Conservation (phyloP, 345 rosid species). For the Trapa bicornis region DNA sequence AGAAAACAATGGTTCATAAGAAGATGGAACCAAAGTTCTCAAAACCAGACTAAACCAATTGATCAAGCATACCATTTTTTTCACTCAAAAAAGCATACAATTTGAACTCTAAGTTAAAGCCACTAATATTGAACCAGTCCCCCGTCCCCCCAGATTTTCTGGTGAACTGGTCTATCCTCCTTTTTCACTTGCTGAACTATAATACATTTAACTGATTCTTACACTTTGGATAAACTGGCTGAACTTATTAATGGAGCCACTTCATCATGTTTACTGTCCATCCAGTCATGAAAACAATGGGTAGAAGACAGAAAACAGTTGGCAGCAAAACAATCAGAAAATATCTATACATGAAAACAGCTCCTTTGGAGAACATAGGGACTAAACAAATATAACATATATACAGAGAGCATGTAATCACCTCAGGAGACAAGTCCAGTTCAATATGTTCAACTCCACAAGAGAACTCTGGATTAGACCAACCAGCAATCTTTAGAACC, state of each 20-base stretch:
- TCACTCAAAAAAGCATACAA: neutral
- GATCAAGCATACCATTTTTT: neutral
- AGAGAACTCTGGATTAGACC: conserved; percentile 46
- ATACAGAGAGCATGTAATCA: neutral
- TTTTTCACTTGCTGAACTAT: too few relatives aligned
- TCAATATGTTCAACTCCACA: conserved; percentile 51
- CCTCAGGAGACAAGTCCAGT: conserved; percentile 75
- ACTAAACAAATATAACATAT: neutral
- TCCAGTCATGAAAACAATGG: neutral
- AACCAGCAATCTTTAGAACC: conserved; percentile 66
- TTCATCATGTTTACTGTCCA: neutral
- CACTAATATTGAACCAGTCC: neutral
- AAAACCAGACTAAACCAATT: neutral
- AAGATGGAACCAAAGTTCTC: neutral
- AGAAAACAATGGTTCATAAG: neutral
- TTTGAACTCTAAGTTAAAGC: neutral
- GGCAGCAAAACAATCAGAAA: neutral
- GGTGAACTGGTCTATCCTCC: neutral
- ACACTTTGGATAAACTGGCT: neutral
- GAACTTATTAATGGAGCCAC: neutral
- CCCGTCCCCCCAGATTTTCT: neutral
- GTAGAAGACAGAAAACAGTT: neutral
- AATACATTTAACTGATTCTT: neutral
- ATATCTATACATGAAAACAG: neutral
- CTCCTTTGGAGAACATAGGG: neutral